These are phyloP conservation scores for Paraphoma chrysanthemicola DNA, from an alignment of 2,329 filamentous ascomycete genomes.

Conservation along the genomic window DNA sequence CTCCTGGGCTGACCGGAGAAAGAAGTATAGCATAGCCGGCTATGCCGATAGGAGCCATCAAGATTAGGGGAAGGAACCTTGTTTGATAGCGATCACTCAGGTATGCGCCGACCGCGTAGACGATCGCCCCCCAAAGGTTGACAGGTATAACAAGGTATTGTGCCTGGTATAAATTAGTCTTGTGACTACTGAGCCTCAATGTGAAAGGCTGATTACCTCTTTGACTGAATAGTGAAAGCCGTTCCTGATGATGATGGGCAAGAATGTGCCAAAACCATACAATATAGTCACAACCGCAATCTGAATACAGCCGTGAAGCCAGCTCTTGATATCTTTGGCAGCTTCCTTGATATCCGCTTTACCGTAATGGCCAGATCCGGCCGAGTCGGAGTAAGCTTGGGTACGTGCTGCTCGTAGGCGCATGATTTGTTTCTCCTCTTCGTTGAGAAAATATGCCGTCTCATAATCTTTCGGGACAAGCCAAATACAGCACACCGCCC, in stretches of 20 bases:
- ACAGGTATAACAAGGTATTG: conserved; percentile 52
- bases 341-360: conserved; percentile 41
- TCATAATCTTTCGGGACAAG: conserved; percentile 41
- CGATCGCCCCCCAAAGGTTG: conserved; percentile 51
- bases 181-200: conserved; percentile 10
- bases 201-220: conserved; percentile 38
- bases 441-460: conserved; percentile 43
- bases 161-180: conserved; percentile 14
- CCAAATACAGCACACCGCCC: conserved; percentile 37
- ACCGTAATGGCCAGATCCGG: conserved; percentile 35
- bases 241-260: conserved; percentile 53
- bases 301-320: conserved; percentile 46
- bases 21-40: conserved; percentile 41
- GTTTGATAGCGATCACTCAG: conserved; percentile 48
- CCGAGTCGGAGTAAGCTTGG: conserved; percentile 40
- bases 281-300: conserved; percentile 50
- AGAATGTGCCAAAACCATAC: conserved; percentile 50
- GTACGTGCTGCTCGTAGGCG: conserved; percentile 34
- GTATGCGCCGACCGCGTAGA: conserved; percentile 50
- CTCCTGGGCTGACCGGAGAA: conserved; percentile 28
- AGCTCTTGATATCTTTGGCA: conserved; percentile 41
- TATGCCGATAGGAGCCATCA: conserved; percentile 40
- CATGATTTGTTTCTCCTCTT: conserved; percentile 39
- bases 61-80: conserved; percentile 47
- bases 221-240: conserved; percentile 50